Evolutionary conservation across 2,329 filamentous ascomycete genomes (phyloP).

Genomic region (Pseudocercospora fuligena): DNA sequence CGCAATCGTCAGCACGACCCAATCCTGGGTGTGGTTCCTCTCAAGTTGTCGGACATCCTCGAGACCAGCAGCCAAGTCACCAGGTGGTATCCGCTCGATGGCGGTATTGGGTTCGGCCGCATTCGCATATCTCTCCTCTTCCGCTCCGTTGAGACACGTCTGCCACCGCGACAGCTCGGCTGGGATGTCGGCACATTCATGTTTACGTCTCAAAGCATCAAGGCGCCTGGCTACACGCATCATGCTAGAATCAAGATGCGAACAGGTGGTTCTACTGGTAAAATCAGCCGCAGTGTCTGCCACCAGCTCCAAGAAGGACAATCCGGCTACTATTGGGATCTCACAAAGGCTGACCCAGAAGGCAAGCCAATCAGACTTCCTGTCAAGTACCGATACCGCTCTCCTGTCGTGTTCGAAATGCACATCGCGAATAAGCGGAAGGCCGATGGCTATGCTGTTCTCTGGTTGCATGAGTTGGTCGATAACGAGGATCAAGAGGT

Average conservation of each 20-base stretch:
- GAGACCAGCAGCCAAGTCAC: slow-evolving; percentile 85
- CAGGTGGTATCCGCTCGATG: slow-evolving; percentile 94
- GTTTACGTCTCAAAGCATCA: slow-evolving; percentile 74
- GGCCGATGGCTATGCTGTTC: slow-evolving; percentile 73
- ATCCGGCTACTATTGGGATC: slow-evolving; percentile 62
- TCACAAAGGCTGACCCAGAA: slow-evolving; percentile 42
- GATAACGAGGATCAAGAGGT: slow-evolving; percentile 79
- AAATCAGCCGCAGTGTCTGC: slow-evolving; percentile 68
- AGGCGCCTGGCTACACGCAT: slow-evolving; percentile 65
- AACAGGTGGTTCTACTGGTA: slow-evolving; percentile 82
- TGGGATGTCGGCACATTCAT: slow-evolving; percentile 97
- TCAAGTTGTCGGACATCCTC: slow-evolving; percentile 86
- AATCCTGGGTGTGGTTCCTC: slow-evolving; percentile 86
- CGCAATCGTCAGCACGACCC: slow-evolving; percentile 92
- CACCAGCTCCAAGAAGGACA: slow-evolving; percentile 60
- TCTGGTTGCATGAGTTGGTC: slow-evolving; percentile 85
- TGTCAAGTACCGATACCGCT: slow-evolving; percentile 87
- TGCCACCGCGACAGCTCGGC: slow-evolving; percentile 84
- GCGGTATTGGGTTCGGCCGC: slow-evolving; percentile 87
- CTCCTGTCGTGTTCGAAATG: slow-evolving; percentile 88
- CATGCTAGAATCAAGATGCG: slow-evolving; percentile 73
- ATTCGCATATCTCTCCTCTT: slow-evolving; percentile 88
- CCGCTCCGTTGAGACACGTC: slow-evolving; percentile 81
- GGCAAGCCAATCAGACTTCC: slow-evolving; percentile 73
- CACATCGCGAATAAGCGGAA: slow-evolving; percentile 70